Evolutionary conservation across 441 rosid genomes (phyloP).

Genomic region (Populus hybrid): DNA sequence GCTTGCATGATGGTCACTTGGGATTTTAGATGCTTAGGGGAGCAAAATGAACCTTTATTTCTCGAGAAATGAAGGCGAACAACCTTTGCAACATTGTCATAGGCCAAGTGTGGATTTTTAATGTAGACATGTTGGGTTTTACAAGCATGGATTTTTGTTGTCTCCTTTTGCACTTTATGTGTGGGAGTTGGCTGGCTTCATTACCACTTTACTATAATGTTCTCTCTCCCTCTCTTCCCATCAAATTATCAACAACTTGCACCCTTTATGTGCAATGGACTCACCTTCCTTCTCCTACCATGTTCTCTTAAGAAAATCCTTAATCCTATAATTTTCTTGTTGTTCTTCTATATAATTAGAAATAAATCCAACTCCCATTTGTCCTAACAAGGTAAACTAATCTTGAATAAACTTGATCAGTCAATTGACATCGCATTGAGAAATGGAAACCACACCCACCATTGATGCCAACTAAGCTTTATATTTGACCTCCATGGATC

Average conservation of each 20-base stretch:
- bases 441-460: conserved; percentile 5
- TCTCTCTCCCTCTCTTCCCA: background rate
- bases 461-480: conserved; percentile 10
- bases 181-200: conserved; percentile 33
- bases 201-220: background rate
- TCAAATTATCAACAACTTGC: conserved; percentile 22
- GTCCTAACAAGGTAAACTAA: background rate
- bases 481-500: background rate
- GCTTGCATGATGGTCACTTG: background rate
- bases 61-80: background rate
- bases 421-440: background rate
- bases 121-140: conserved; percentile 10
- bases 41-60: background rate
- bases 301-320: background rate
- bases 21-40: background rate
- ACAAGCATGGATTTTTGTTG: conserved; percentile 25
- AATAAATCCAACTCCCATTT: background rate
- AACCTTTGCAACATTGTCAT: background rate
- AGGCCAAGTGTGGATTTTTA: background rate
- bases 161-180: conserved; percentile 25
- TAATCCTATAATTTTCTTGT: conserved; percentile 6
- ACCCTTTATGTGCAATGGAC: conserved; percentile 24
- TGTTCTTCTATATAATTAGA: background rate
- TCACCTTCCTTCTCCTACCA: conserved; percentile 6
- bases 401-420: too few relatives aligned